Evolutionary conservation across 495 filamentous ascomycete genomes (phyloP).

Genomic region (Lasiosphaeria ovina): DNA sequence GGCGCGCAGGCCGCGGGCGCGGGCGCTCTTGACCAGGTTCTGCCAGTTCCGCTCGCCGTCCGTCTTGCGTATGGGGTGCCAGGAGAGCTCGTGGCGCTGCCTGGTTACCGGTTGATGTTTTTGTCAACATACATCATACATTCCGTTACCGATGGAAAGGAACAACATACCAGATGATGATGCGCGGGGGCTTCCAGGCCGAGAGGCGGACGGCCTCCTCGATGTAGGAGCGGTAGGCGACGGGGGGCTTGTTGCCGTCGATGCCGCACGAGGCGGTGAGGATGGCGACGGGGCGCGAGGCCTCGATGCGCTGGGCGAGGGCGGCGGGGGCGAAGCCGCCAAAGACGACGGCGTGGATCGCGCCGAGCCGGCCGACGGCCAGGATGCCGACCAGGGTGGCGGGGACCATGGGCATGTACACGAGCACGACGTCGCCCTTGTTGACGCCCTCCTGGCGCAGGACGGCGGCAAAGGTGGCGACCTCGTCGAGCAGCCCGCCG

Average conservation of each 20-base stretch:
- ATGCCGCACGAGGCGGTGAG: conserved; percentile 92
- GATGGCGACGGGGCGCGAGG: conserved; percentile 68
- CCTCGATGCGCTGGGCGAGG: conserved; percentile 85
- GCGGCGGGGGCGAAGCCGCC: conserved; percentile 82
- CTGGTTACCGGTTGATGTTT: neutral
- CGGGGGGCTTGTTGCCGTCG: conserved; percentile 76
- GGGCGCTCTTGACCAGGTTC: conserved; percentile 65
- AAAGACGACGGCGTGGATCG: conserved; percentile 89
- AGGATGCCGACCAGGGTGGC: conserved; percentile 81
- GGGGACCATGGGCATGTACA: conserved; percentile 98
- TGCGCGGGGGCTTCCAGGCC: conserved; percentile 60
- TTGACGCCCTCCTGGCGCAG: conserved; percentile 78
- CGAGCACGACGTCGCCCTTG: conserved; percentile 86
- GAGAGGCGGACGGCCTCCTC: conserved; percentile 62
- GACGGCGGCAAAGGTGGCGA: conserved; percentile 79
- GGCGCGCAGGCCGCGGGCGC: conserved; percentile 60
- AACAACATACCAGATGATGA: conserved; percentile 58
- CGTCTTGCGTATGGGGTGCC: conserved; percentile 62
- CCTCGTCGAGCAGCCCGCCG: conserved; percentile 70
- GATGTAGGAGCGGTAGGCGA: conserved; percentile 69
- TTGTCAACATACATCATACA: neutral
- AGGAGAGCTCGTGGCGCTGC: conserved; percentile 71
- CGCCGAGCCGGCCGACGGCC: conserved; percentile 76
- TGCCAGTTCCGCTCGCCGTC: conserved; percentile 78
- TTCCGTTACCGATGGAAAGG: neutral